Conservation (phyloP, 2,329 filamentous ascomycete genomes). For the Venturiaceae sp. region DNA sequence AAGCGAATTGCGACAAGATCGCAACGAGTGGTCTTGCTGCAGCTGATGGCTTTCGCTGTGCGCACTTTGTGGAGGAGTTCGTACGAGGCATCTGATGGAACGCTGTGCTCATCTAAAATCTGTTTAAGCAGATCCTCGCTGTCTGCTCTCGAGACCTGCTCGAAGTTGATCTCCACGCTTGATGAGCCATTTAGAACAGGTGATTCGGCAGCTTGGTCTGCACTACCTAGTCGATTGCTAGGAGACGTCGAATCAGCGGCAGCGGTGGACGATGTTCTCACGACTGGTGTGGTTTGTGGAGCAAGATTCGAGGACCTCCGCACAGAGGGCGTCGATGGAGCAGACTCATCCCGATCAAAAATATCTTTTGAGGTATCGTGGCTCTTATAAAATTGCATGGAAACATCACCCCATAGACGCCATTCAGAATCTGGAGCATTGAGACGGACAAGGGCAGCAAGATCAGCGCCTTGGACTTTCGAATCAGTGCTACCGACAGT, state of each 20-base stretch:
- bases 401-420: constrained; percentile 73
- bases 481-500: constrained; percentile 10
- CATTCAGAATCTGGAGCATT: constrained; percentile 39
- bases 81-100: constrained; percentile 67
- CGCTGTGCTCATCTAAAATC: constrained; percentile 35
- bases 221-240: neutral
- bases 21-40: constrained; percentile 56
- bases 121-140: constrained; percentile 32
- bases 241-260: neutral
- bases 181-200: neutral
- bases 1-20: constrained; percentile 72
- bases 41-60: constrained; percentile 68
- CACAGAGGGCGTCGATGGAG: neutral
- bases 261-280: neutral
- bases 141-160: constrained; percentile 31
- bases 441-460: constrained; percentile 63
- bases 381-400: constrained; percentile 63
- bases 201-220: neutral
- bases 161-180: constrained; percentile 14
- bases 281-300: neutral
- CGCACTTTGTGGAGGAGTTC: constrained; percentile 78
- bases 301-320: neutral
- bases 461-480: constrained; percentile 42
- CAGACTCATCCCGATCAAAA: neutral
- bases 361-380: neutral